Evolutionary conservation across 148 eudicot species (phyloP), one percentile per base, ranked within the genome.

Genomic region (Drosera capensis): DNA sequence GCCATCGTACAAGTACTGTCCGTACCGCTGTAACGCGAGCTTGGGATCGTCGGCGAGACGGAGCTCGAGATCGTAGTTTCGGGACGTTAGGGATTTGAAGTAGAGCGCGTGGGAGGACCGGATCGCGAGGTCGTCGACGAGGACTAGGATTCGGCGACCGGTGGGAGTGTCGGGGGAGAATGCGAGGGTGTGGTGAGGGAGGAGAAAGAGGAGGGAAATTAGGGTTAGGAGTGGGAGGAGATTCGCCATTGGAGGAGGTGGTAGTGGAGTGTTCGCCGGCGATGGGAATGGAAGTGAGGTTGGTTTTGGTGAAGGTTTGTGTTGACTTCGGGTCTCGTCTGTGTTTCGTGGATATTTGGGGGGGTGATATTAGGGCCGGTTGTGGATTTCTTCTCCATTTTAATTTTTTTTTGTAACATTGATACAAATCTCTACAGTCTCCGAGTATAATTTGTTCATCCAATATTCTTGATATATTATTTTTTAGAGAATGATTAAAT

Each of bases 31-130:
- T 25, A 77, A 48, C 0, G 54, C 57, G 40, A 69, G 43, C 21
- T 57, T 77, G 6, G 63, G 58, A 51, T 77, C 79, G 34, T 69
- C 71, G 8, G 75, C 68, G 58, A 66, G 73, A 46, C 67, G 69
- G 72, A 77, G 72, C 21, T 77, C 83, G 45, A 77, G 73, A 5
- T 53, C 51, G 46, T 69, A 77, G 15, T 73, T 73, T n/a, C 75
- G 70, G 24, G 66, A 49, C 14, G 23, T 47, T 47, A 77, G 66
- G 1, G 73, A 51, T 29, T 21, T 53, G 66, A 77, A 70, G 71
- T 35, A 77, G 46, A 72, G 14, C 3, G 79, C 72, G 48, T 77
- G 83, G 5, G 79, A 69, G 0, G 73, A 64, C 45, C 44, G 57
- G 63, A 77, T 25, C 39, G 68, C 68, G 40, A 72, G 34, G 17